Conservation (phyloP, 108 stramenopile species). For the Pseudonitzschia multistriata region DNA sequence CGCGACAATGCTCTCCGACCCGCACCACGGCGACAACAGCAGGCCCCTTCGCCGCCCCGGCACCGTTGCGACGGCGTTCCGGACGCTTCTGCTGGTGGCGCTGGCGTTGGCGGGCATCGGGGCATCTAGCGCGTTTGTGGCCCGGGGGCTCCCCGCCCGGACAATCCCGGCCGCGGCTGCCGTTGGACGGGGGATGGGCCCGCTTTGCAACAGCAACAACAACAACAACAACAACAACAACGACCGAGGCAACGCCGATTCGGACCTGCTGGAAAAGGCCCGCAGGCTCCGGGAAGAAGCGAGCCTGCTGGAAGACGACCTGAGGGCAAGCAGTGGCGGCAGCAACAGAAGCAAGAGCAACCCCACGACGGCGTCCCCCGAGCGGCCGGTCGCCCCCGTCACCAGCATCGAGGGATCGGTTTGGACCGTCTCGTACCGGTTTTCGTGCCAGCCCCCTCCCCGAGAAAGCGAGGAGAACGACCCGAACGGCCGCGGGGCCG, state of each 20-base stretch:
- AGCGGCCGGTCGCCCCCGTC: neutral
- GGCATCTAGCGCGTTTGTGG: neutral
- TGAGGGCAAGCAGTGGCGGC: constrained; percentile 2
- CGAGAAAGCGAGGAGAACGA: constrained; percentile 20
- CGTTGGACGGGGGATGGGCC: neutral
- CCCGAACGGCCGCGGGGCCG: constrained; percentile 9
- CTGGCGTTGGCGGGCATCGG: neutral
- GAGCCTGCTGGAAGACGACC: constrained; percentile 22
- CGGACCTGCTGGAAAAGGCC: constrained; percentile 25
- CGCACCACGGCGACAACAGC: too few relatives aligned
- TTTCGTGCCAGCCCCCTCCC: constrained; percentile 42
- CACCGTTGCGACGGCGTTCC: too few relatives aligned
- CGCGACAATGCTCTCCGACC: too few relatives aligned
- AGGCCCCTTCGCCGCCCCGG: too few relatives aligned
- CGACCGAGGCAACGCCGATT: constrained; percentile 1
- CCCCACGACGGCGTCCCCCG: neutral
- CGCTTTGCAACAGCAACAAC: neutral
- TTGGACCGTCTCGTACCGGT: constrained; percentile 53
- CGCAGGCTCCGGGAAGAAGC: constrained; percentile 29
- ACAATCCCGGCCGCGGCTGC: neutral
- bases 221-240: neutral
- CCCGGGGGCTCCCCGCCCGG: neutral
- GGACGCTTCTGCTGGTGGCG: neutral
- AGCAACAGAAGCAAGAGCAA: neutral
- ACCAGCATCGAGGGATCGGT: constrained; percentile 27